Base-by-base conservation (phyloP, 1,284 basidiomycete species). In the Malassezia cuniculi region DNA sequence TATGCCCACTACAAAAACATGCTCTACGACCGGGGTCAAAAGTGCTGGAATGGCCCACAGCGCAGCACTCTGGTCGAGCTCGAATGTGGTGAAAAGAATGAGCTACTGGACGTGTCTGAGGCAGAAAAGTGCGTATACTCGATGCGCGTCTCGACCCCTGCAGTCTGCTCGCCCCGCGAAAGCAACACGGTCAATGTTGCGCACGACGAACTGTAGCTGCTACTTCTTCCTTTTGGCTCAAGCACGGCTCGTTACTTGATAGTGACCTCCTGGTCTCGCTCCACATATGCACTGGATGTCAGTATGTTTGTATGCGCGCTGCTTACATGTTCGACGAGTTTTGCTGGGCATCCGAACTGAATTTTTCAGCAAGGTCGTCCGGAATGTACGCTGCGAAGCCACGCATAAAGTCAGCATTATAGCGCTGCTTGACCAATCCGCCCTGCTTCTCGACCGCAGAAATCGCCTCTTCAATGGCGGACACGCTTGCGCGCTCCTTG, bases 1-100 rank as follows among this genome's bases (percentile, higher is more conserved):
- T 90, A 90, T 69, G 69, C 74, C 34, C 79, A 78, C 54, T 85
- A 90, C 63, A 69, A 31, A 5, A 34, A 19, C 8, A 35, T 39
- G 36, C 32, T 77, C 11, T 95, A 94, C 71, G 78, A 77, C 25
- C 73, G 76, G 31, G 90, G 89, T 24, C 70, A 66, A 32, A 47
- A 79, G 64, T 99, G 90, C 73, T 99, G 90, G 90, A 97, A 99
- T 62, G 90, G 90, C 0, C 90, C 90, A 1, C 76, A 82, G 52
- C 78, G 86, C 15, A 85, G 76, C 52, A 77, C 84, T 14, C 71
- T 86, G 80, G 74, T 97, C 17, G 72, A 83, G 36, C 68, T 93
- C 36, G 72, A 76, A 4, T 99, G 90, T 59, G 90, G 85, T 1
- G 79, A 75, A 4, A 80, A 85, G 57, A 95, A 95, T 57, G 76